Evolutionary conservation across 129 eudicot species (phyloP).

Genomic region (Gnaphalium uliginosum): DNA sequence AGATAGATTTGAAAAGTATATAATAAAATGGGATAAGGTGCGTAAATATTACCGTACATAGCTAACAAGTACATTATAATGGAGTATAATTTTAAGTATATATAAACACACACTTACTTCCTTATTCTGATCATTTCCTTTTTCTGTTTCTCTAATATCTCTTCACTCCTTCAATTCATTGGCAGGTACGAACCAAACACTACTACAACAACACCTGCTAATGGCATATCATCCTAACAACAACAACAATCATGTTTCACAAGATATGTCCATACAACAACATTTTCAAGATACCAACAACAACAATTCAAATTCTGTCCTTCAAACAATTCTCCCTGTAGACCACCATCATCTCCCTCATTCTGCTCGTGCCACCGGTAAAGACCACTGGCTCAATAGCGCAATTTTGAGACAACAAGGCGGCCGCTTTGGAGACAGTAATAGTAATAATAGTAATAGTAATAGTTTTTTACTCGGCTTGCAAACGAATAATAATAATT

Average conservation of each 20-base stretch:
- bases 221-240: conserved; percentile 52
- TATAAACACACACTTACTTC: neutral
- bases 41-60: neutral
- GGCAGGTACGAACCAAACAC: neutral
- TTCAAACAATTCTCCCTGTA: conserved; percentile 39
- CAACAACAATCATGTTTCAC: conserved; percentile 31
- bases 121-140: neutral
- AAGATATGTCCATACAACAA: conserved; percentile 52
- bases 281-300: conserved; percentile 45
- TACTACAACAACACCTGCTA: conserved; percentile 2
- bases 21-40: neutral
- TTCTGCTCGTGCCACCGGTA: conserved; percentile 27
- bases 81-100: neutral
- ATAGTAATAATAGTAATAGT: conserved; percentile 4
- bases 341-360: conserved; percentile 37
- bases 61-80: neutral
- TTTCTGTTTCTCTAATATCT: neutral
- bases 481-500: conserved; percentile 35
- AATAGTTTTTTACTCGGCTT: conserved; percentile 43
- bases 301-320: conserved; percentile 26
- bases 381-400: conserved; percentile 62
- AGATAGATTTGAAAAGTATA: too few species aligned
- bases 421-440: conserved; percentile 12
- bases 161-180: neutral
- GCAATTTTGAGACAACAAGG: conserved; percentile 60